phyloP scores from a whole-genome alignment of 1,139 yeast species.

The Kodamaea sp. region DNA sequence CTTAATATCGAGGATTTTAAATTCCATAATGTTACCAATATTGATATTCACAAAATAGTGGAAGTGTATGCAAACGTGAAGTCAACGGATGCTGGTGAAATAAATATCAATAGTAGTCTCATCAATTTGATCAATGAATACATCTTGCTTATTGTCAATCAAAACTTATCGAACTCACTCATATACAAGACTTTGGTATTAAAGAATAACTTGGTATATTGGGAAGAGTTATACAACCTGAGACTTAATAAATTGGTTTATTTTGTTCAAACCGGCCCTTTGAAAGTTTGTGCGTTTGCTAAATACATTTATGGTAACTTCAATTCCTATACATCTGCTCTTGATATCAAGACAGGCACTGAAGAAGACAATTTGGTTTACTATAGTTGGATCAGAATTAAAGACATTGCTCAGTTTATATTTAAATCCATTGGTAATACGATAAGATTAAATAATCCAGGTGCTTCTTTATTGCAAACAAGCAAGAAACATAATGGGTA shows the following conservation, averaged over 20 bases:
- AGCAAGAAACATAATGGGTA: conserved; percentile 3
- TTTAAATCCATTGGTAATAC: not conserved
- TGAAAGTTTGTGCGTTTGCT: conserved; percentile 17
- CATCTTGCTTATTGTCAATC: conserved; percentile 22
- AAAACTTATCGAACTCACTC: conserved; percentile 31
- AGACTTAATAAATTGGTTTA: conserved; percentile 26
- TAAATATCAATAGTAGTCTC: conserved; percentile 6
- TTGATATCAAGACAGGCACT: conserved; percentile 9
- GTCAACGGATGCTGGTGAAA: not conserved
- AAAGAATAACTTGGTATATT: conserved; percentile 35
- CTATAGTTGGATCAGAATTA: conserved; percentile 12
- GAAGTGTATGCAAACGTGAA: not conserved
- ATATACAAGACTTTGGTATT: conserved; percentile 35
- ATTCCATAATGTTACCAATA: conserved; percentile 14
- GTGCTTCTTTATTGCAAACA: conserved; percentile 3
- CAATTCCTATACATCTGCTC: conserved; percentile 2
- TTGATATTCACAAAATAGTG: conserved; percentile 15
- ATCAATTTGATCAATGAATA: conserved; percentile 24
- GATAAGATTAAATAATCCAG: conserved; percentile 5
- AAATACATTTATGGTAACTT: conserved; percentile 9
- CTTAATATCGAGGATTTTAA: conserved; percentile 25
- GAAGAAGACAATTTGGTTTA: conserved; percentile 18
- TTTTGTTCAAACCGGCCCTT: conserved; percentile 35
- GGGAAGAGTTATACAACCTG: conserved; percentile 31
- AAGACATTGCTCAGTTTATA: conserved; percentile 6